Conservation (phyloP, 2,329 filamentous ascomycete genomes). For the Pezicula carpinea region DNA sequence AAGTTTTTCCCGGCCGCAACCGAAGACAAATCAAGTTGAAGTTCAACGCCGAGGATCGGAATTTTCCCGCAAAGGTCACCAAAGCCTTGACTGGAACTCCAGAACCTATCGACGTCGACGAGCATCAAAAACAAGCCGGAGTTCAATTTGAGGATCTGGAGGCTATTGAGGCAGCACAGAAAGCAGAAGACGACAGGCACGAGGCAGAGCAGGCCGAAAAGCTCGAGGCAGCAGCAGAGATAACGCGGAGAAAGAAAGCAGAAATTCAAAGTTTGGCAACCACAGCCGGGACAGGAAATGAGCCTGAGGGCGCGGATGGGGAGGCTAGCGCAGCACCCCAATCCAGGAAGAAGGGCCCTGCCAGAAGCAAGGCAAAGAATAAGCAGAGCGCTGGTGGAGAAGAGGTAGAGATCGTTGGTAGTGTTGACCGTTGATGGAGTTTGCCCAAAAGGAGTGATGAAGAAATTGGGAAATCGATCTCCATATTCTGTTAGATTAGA, state of each 20-base stretch:
- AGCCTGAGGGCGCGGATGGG: slow-evolving; percentile 14
- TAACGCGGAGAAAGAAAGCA: slow-evolving; percentile 23
- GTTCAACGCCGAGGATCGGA: slow-evolving; percentile 73
- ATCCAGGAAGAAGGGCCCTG: slow-evolving; percentile 12
- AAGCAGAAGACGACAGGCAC: slow-evolving; percentile 37
- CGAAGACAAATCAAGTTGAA: slow-evolving; percentile 76
- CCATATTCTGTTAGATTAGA: neutral
- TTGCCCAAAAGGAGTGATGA: slow-evolving; percentile 1
- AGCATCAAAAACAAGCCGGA: slow-evolving; percentile 52
- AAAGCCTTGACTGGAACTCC: slow-evolving; percentile 58
- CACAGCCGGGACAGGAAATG: slow-evolving; percentile 12
- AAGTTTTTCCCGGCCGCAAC: slow-evolving; percentile 68
- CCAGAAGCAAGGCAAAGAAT: slow-evolving; percentile 24
- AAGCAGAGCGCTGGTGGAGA: slow-evolving; percentile 24
- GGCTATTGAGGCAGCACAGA: slow-evolving; percentile 50
- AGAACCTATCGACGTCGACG: slow-evolving; percentile 55
- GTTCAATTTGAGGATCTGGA: slow-evolving; percentile 51
- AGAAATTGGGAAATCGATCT: slow-evolving; percentile 1
- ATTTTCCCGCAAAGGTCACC: slow-evolving; percentile 59
- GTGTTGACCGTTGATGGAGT: slow-evolving; percentile 9
- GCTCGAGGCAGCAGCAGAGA: slow-evolving; percentile 33
- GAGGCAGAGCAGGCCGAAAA: slow-evolving; percentile 40
- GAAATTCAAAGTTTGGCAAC: slow-evolving; percentile 14
- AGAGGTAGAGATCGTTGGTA: slow-evolving; percentile 25
- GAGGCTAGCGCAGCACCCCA: slow-evolving; percentile 12